Base-by-base conservation (phyloP, 2,329 filamentous ascomycete species). In the Lasiodiplodia citricola region DNA sequence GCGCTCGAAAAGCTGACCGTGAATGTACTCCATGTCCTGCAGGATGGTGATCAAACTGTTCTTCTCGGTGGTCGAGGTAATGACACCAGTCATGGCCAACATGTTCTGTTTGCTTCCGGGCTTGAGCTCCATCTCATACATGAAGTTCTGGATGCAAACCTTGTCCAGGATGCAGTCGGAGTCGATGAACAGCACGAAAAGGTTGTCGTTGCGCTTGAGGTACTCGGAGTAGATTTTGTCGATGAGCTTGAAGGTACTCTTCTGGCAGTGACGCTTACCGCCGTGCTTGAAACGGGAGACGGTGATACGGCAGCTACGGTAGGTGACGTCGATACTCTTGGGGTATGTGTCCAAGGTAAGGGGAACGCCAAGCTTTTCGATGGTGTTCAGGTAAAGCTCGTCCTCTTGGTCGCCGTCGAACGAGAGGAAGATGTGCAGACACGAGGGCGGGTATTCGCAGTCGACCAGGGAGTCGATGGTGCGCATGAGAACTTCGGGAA, bases 41-140 rank as follows among this genome's bases (percentile, higher is more conserved):
- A 99, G 85, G 16, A 99, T 84, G 0, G 96, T 98, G 75, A 98
- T 92, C 68, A 98, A 83, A 73, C 91, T 93, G 78, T 96, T 92
- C 75, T 92, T 96, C 74, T 91, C 88, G 0, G 95, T 97, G 0
- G 94, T 97, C 0, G 94, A 95, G 2, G 95, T 98, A 76, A 98
- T 98, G 76, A 98, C 92, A 38, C 95, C 95, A 16, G 95, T 98
- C 93, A 97, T 97, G 66, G 95, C 95, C 76, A 98, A 85, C 93
- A 97, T 97, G 78, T 96, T 93, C 76, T 90, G 89, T 76, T 92
- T 90, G 81, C 94, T 97, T 67, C 94, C 94, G 0, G 95, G 95
- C 79, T 95, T 97, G 70, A 98, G 85, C 80, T 98, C 94, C 96
- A 98, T 98, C 78, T 98, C 95, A 80, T 96, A 97, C 83, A 98